Percentiles rank a stretch among this genome's conserved stretches.
phyloP scores from a whole-genome alignment of 2,329 filamentous ascomycete genomes.

The Trichothecium sympodiale region DNA sequence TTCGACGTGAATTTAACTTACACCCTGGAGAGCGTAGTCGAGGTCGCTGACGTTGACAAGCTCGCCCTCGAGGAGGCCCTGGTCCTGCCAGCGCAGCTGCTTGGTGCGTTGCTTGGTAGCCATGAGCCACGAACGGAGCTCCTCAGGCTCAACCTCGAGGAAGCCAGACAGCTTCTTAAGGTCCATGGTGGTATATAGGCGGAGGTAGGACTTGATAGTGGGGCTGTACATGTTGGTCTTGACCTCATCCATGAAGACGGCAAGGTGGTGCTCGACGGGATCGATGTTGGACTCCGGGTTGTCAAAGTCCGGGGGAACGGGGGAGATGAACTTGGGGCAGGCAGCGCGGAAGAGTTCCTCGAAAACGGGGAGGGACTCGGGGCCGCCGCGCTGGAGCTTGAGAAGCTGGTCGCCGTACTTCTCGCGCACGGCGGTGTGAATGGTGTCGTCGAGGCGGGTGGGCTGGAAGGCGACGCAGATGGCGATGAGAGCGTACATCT shows the following conservation, averaged over 20 bases:
- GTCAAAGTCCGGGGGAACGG: constrained; percentile 93
- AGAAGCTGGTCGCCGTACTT: constrained; percentile 99
- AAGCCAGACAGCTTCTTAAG: constrained; percentile 96
- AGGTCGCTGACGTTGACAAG: constrained; percentile 88
- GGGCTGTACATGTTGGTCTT: constrained; percentile 99
- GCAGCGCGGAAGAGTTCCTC: constrained; percentile 95
- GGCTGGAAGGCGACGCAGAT: constrained; percentile 98
- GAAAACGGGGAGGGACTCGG: constrained; percentile 89
- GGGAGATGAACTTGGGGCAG: constrained; percentile 99
- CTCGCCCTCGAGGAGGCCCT: constrained; percentile 83
- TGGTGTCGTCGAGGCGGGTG: constrained; percentile 93
- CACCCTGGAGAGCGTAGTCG: constrained; percentile 92
- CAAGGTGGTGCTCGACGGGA: constrained; percentile 91
- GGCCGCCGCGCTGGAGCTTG: constrained; percentile 90
- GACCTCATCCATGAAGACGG: constrained; percentile 99
- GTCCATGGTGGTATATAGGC: constrained; percentile 99
- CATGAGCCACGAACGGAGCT: constrained; percentile 83
- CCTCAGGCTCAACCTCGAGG: constrained; percentile 93
- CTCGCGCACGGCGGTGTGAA: constrained; percentile 93
- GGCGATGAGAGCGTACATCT: constrained; percentile 98
- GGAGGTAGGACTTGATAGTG: constrained; percentile 95
- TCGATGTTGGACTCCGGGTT: constrained; percentile 93
- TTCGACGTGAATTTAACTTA: constrained; percentile 34
- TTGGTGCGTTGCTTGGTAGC: constrained; percentile 98
- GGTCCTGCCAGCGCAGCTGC: constrained; percentile 86